A percentile compares a stretch with the other conserved stretches of the same genome.
These are phyloP conservation scores for Dothistroma pini DNA, from an alignment of 2,329 filamentous ascomycete species.

Conservation along the genomic window DNA sequence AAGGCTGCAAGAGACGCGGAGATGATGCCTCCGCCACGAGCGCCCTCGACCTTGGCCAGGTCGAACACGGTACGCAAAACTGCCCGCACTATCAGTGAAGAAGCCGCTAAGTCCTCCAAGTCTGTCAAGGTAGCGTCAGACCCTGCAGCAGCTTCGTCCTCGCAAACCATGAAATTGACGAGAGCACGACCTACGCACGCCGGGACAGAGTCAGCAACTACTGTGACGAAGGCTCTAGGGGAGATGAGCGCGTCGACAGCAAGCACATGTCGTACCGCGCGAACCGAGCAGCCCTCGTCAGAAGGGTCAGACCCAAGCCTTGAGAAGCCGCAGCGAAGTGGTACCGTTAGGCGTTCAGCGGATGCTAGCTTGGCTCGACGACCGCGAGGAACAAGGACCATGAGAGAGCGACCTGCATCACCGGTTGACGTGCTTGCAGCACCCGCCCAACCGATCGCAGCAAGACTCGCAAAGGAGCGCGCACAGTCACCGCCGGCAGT, in stretches of 20 bases:
- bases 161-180: conserved; percentile 22
- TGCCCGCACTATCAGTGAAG: conserved; percentile 35
- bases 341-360: conserved; percentile 30
- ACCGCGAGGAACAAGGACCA: conserved; percentile 29
- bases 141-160: conserved; percentile 16
- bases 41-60: conserved; percentile 25
- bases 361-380: conserved; percentile 37
- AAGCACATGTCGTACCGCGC: conserved; percentile 25
- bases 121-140: conserved; percentile 26
- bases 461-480: conserved; percentile 22
- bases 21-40: conserved; percentile 31
- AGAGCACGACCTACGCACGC: conserved; percentile 21
- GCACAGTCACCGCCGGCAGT: conserved; percentile 24
- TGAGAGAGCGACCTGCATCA: conserved; percentile 26
- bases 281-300: conserved; percentile 13
- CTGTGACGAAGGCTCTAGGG: conserved; percentile 20
- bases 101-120: conserved; percentile 29
- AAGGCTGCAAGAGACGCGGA: conserved; percentile 31
- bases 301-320: conserved; percentile 24
- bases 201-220: conserved; percentile 15
- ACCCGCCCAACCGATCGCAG: conserved; percentile 15
- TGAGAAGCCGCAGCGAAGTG: conserved; percentile 26
- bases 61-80: conserved; percentile 29
- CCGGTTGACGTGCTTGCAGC: conserved; percentile 18
- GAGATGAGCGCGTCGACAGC: conserved; percentile 26